Base-by-base conservation (phyloP, 2,329 filamentous ascomycete species). In the Cercospora zeae-maydis region DNA sequence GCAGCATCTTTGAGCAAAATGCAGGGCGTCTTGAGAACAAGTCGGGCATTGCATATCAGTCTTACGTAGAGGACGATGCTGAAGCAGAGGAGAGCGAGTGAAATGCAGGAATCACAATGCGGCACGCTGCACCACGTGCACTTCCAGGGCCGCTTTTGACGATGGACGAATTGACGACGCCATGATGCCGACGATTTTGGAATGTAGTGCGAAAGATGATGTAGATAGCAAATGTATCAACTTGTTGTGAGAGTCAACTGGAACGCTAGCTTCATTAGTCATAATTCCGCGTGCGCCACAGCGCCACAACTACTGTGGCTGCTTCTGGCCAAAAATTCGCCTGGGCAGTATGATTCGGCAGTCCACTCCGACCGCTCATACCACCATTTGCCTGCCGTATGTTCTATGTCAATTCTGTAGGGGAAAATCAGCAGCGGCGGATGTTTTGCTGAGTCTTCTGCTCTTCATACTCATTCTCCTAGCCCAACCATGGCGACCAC, bases 401-500 rank as follows among this genome's bases (percentile, higher is more conserved):
- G 16, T n/a, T 56, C 21, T 33, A 57, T 57, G 37, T 57, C 54
- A 21, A 42, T 0, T 10, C 37, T 30, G 37, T 42, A 30, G 36
- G 16, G 27, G 54, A 9, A 31, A 30, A 31, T 31, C 24, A 27
- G 13, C 14, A 27, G 3, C 4, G n/a, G 2, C 54, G 27, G 21
- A 57, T 36, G 37, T 37, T 7, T 57, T 57, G 13, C 14, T 36
- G 10, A 45, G 54, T 14, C 13, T 10, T 57, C n/a, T n/a, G 7
- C 54, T 33, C 34, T 42, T 2, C 37, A 30, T 4, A n/a, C 10
- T 42, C 54, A 8, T 39, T 5, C 14, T n/a, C 13, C 16, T 2
- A 36, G 34, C 8, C 9, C 33, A 27, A 45, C 8, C 54, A 57
- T 57, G 54, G 54, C 54, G 65, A 64, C 64, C 51, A 63, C 63